Conservation (phyloP, 805 yeast genomes). For the Saccharomycopsis sp. region DNA sequence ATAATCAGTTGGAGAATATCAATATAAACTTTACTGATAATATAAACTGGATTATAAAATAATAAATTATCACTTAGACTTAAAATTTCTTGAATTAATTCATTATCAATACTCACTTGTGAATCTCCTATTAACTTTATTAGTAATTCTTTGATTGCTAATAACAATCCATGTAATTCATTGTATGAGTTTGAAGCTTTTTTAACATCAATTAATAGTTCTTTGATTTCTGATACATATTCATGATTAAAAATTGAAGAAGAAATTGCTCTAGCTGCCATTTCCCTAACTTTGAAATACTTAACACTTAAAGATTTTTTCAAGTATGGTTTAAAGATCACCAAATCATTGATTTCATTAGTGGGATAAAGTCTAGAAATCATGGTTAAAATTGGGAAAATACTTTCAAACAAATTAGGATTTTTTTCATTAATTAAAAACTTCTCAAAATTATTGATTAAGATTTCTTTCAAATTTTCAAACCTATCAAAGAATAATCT, state of each 20-base stretch:
- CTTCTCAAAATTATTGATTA: conserved; percentile 33
- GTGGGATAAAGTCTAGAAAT: conserved; percentile 59
- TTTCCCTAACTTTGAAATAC: conserved; percentile 80
- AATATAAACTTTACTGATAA: conserved; percentile 28
- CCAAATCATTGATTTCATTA: conserved; percentile 38
- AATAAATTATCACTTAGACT: conserved; percentile 16
- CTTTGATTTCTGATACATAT: conserved; percentile 23
- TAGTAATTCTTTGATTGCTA: conserved; percentile 35
- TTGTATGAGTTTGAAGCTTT: conserved; percentile 26
- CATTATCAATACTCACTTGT: conserved; percentile 2
- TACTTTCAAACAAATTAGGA: conserved; percentile 35
- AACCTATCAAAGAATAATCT: conserved; percentile 63
- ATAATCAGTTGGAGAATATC: conserved; percentile 20
- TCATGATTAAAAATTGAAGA: conserved; percentile 30
- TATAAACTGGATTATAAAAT: conserved; percentile 23
- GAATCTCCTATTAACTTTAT: background rate
- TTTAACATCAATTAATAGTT: conserved; percentile 19
- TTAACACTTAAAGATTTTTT: conserved; percentile 37
- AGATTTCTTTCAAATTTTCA: conserved; percentile 37
- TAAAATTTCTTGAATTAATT: conserved; percentile 8
- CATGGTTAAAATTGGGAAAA: conserved; percentile 69
- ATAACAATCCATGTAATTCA: conserved; percentile 46
- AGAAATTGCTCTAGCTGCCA: conserved; percentile 66
- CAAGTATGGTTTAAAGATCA: conserved; percentile 41
- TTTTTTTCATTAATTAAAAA: conserved; percentile 22